phyloP scores from a whole-genome alignment of 2,329 filamentous ascomycete species.

The Gaeumannomyces tritici region DNA sequence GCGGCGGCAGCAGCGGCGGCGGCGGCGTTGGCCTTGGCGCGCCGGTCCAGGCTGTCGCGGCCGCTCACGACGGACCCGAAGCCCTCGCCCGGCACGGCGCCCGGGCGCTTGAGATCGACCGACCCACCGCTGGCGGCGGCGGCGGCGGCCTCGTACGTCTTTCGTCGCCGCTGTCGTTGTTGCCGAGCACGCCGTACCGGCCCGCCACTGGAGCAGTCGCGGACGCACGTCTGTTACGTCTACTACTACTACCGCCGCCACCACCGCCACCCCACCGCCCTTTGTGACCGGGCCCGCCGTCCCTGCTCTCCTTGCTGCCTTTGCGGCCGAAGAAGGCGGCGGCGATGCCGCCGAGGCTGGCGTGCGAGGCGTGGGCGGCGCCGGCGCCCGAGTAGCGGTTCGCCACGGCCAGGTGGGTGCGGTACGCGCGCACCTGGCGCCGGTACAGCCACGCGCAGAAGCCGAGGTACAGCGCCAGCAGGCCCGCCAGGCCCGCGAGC shows the following conservation, averaged over 20 bases:
- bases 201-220: neutral
- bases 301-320: slow-evolving; percentile 8
- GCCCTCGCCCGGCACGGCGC: slow-evolving; percentile 9
- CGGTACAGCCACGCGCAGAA: slow-evolving; percentile 68
- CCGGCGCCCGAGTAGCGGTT: slow-evolving; percentile 43
- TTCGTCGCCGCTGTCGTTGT: slow-evolving; percentile 4
- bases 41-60: slow-evolving; percentile 10
- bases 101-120: no score
- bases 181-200: neutral
- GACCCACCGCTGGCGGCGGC: no score
- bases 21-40: neutral
- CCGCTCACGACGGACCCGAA: slow-evolving; percentile 11
- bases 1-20: neutral
- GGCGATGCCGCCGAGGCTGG: slow-evolving; percentile 18
- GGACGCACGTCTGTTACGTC: neutral
- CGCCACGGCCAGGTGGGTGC: slow-evolving; percentile 55
- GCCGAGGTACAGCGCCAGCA: slow-evolving; percentile 51
- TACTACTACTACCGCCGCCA: neutral
- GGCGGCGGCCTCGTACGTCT: slow-evolving; percentile 5
- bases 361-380: slow-evolving; percentile 19
- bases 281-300: neutral
- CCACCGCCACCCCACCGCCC: neutral
- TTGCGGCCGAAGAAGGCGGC: slow-evolving; percentile 16
- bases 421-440: slow-evolving; percentile 60
- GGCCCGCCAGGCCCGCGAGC: slow-evolving; percentile 4